phyloP scores from a whole-genome alignment of 1,139 yeast genomes.

The Williopsis jadinii region DNA sequence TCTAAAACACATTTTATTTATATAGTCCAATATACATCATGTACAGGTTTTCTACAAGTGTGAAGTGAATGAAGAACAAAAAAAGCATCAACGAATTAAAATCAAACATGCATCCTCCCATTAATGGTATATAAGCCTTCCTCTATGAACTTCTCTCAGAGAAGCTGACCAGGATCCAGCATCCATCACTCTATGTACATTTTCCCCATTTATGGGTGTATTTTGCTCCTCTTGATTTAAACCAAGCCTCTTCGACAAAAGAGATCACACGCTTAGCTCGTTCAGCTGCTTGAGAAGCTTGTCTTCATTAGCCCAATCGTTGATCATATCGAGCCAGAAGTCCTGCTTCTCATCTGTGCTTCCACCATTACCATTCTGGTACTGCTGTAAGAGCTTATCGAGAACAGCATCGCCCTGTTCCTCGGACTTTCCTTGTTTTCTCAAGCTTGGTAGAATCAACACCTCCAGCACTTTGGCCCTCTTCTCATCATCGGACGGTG shows the following conservation, averaged over 20 bases:
- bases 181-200: not conserved
- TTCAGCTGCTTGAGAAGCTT: slow-evolving; percentile 3
- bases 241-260: no score
- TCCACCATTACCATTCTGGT: not conserved
- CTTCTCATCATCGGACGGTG: slow-evolving; percentile 9
- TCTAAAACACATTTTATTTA: not conserved
- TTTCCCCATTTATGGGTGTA: not conserved
- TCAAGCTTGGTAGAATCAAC: slow-evolving; percentile 10
- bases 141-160: no score
- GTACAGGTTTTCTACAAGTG: not conserved
- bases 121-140: no score
- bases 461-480: slow-evolving; percentile 7
- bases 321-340: slow-evolving; percentile 10
- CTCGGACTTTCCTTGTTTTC: not conserved
- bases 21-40: not conserved
- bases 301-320: slow-evolving; percentile 11
- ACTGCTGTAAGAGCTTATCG: slow-evolving; percentile 3
- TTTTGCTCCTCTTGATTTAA: no score
- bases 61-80: no score
- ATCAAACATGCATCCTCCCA: no score
- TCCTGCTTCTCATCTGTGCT: slow-evolving; percentile 1
- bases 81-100: no score
- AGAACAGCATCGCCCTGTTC: slow-evolving; percentile 3
- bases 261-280: slow-evolving; percentile 1
- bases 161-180: not conserved